These are phyloP conservation scores for Beta vulgaris DNA, from an alignment of 148 eudicot species.

Conservation along the genomic window DNA sequence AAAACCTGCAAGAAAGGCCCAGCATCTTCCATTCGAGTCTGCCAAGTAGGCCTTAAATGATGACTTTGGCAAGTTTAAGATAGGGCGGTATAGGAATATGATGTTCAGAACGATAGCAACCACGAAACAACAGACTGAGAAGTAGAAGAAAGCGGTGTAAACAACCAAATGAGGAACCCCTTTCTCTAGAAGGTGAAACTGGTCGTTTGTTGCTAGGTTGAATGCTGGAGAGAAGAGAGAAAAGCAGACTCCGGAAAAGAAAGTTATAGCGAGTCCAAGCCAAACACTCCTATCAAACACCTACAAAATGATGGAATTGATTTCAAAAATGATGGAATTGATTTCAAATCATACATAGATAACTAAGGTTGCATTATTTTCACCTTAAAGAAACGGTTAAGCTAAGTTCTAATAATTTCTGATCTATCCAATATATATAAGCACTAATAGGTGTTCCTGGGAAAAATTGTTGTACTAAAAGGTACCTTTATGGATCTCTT, in stretches of 20 bases:
- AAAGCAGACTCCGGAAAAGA: constrained; percentile 67
- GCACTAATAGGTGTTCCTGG: background rate
- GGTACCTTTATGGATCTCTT: constrained; percentile 78
- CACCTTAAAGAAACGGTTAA: too few species aligned
- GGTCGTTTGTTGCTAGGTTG: constrained; percentile 88
- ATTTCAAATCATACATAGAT: too few species aligned
- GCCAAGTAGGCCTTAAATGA: constrained; percentile 52
- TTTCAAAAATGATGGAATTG: too few species aligned
- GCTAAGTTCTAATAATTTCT: too few species aligned
- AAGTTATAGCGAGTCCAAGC: constrained; percentile 59
- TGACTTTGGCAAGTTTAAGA: constrained; percentile 59
- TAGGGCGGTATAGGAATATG: constrained; percentile 55
- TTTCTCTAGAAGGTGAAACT: constrained; percentile 51
- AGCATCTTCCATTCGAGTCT: constrained; percentile 69
- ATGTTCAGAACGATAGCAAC: constrained; percentile 52
- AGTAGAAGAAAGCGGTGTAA: constrained; percentile 85
- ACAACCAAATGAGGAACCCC: constrained; percentile 81
- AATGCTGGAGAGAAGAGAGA: constrained; percentile 80
- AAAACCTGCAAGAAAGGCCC: constrained; percentile 68
- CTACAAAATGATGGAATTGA: constrained; percentile 26
- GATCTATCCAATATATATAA: too few species aligned
- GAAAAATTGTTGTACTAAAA: too few species aligned
- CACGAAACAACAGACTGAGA: constrained; percentile 58
- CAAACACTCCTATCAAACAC: constrained; percentile 63
- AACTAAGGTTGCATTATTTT: too few species aligned